Conservation (phyloP, 805 yeast species). For the Blastobotrys attinorum region DNA sequence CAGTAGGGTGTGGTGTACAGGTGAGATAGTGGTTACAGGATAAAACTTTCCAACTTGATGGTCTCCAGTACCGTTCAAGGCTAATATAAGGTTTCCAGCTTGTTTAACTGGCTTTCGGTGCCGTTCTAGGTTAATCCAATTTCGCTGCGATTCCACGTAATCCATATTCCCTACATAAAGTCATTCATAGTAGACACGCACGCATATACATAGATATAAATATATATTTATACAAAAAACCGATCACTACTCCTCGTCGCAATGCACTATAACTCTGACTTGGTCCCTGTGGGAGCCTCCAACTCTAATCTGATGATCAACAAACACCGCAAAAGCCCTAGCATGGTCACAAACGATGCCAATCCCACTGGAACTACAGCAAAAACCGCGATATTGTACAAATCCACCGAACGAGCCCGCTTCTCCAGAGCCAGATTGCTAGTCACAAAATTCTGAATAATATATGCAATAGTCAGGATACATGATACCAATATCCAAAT, state of each 20-base stretch:
- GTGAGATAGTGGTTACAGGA: not conserved
- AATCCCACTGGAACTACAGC: constrained; percentile 98
- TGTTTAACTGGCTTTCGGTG: too few relatives aligned
- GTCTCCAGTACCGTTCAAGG: too few relatives aligned
- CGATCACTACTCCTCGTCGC: not conserved
- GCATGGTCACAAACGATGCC: constrained; percentile 89
- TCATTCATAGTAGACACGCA: too few relatives aligned
- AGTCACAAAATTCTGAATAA: constrained; percentile 81
- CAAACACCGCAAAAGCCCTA: constrained; percentile 67
- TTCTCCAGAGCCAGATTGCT: constrained; percentile 41
- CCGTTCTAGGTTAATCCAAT: too few relatives aligned
- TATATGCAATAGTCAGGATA: constrained; percentile 69
- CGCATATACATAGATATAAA: too few relatives aligned
- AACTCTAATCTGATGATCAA: constrained; percentile 63
- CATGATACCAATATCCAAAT: constrained; percentile 92
- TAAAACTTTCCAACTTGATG: too few relatives aligned
- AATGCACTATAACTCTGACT: too few relatives aligned
- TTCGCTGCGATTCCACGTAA: too few relatives aligned
- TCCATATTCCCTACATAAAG: too few relatives aligned
- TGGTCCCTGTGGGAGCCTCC: too few relatives aligned
- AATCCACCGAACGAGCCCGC: constrained; percentile 64
- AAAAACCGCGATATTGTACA: constrained; percentile 83
- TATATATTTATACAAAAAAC: too few relatives aligned
- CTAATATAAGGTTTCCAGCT: too few relatives aligned
- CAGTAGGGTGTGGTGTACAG: not conserved